Conservation (phyloP, 140 eudicot genomes). For the Anethum foeniculum region DNA sequence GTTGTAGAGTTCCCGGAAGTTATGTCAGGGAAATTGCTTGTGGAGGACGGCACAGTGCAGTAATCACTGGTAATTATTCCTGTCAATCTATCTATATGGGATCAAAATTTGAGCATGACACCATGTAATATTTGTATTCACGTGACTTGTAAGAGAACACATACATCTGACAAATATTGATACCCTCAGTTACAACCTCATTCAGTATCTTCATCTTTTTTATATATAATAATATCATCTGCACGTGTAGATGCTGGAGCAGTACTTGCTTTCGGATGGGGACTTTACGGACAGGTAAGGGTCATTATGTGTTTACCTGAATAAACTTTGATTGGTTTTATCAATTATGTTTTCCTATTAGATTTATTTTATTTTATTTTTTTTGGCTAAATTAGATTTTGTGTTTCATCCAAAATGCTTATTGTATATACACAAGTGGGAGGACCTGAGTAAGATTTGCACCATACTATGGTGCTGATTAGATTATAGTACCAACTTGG, state of each 20-base stretch:
- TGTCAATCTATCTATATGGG: background rate
- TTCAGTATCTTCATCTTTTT: background rate
- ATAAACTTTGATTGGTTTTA: background rate
- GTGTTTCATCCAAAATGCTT: background rate
- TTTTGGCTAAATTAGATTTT: background rate
- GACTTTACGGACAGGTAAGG: constrained; percentile 93
- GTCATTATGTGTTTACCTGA: background rate
- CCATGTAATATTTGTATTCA: background rate
- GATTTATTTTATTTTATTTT: no score
- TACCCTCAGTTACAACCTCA: background rate
- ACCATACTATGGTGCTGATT: background rate
- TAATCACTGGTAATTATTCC: constrained; percentile 59
- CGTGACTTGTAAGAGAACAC: background rate
- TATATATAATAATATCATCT: background rate
- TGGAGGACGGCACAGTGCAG: constrained; percentile 97
- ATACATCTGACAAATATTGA: background rate
- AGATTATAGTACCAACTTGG: background rate
- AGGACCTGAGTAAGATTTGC: background rate
- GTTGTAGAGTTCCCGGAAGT: constrained; percentile 76
- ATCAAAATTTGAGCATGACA: background rate
- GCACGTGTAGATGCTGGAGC: constrained; percentile 82
- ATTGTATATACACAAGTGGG: background rate
- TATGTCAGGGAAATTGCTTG: constrained; percentile 83
- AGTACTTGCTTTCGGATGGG: constrained; percentile 91
- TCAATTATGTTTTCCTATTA: background rate